These are phyloP conservation scores for Clavariopsis aquatica DNA, from an alignment of 495 filamentous ascomycete species.

Conservation along the genomic window DNA sequence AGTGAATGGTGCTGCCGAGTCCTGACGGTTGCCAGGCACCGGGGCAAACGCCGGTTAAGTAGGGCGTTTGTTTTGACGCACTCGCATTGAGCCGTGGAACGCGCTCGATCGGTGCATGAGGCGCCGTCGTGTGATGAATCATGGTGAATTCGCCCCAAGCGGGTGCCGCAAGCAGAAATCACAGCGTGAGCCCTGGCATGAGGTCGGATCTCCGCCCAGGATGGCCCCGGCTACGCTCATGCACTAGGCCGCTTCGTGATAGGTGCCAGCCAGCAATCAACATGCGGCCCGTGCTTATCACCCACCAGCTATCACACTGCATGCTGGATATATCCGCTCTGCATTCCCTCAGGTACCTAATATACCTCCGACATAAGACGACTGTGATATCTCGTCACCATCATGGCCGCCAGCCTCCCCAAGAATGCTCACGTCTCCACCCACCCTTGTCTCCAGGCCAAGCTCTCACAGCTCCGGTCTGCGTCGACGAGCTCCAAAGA, in stretches of 20 bases:
- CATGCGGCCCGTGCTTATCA: not conserved
- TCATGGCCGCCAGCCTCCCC: conserved; percentile 51
- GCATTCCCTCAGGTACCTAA: conserved; percentile 3
- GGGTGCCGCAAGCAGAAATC: not conserved
- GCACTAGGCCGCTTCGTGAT: not conserved
- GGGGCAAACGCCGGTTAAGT: not conserved
- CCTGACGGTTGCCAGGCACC: not conserved
- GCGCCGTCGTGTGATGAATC: conserved; percentile 16
- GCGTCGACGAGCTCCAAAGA: conserved; percentile 67
- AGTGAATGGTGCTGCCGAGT: not conserved
- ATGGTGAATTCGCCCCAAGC: not conserved
- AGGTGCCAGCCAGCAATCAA: not conserved
- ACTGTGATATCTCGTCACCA: conserved; percentile 23
- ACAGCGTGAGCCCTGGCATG: not conserved
- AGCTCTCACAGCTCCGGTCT: conserved; percentile 86
- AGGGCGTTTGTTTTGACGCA: not conserved
- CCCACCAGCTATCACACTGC: conserved; percentile 9
- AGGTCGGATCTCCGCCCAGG: conserved; percentile 7
- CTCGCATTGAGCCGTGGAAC: not conserved
- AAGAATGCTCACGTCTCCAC: conserved; percentile 77
- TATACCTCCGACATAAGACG: conserved; percentile 10
- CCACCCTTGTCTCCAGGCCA: conserved; percentile 84
- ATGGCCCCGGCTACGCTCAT: not conserved
- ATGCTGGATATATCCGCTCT: conserved; percentile 6
- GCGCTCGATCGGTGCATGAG: conserved; percentile 4